Percentiles rank a stretch among this genome's conserved stretches.
Conservation (phyloP, 192 early-diverging fungal genomes). For the Spizellomyces punctatus region DNA sequence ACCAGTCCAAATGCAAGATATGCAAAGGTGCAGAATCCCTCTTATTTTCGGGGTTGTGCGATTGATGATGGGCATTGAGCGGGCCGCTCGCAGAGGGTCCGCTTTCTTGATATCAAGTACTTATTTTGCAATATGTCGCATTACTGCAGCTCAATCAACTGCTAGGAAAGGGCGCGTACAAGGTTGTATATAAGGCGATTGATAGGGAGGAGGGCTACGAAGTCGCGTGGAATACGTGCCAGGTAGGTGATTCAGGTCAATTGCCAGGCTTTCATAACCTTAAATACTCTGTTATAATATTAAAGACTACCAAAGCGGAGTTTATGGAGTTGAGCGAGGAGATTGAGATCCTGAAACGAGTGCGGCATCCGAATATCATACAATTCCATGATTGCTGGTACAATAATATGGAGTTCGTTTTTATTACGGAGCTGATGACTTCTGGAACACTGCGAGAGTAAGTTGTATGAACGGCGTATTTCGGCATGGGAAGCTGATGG, state of each 20-base stretch:
- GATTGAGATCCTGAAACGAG: slow-evolving; percentile 77
- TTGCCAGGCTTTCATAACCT: slow-evolving; percentile 2
- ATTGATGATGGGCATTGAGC: not conserved
- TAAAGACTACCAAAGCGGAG: slow-evolving; percentile 72
- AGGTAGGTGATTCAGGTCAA: slow-evolving; percentile 32
- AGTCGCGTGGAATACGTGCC: slow-evolving; percentile 59
- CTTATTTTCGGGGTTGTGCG: not conserved
- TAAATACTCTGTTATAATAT: too few species aligned
- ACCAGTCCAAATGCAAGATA: slow-evolving; percentile 47
- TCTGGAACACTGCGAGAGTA: slow-evolving; percentile 81
- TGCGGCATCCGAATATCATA: slow-evolving; percentile 83
- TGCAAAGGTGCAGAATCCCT: slow-evolving; percentile 40
- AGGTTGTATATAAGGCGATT: slow-evolving; percentile 58
- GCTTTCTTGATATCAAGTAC: not conserved
- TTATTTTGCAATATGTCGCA: not conserved
- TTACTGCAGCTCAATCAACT: slow-evolving; percentile 44
- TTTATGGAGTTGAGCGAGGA: slow-evolving; percentile 72
- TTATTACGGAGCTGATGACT: slow-evolving; percentile 85
- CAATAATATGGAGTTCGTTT: slow-evolving; percentile 74
- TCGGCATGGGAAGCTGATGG: not conserved
- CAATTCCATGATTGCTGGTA: slow-evolving; percentile 79
- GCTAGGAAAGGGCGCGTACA: slow-evolving; percentile 56
- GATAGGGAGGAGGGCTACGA: slow-evolving; percentile 58
- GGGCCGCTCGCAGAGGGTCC: not conserved
- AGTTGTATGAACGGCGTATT: not conserved